Conservation (phyloP, 805 yeast genomes). For the Starmerella stellata region DNA sequence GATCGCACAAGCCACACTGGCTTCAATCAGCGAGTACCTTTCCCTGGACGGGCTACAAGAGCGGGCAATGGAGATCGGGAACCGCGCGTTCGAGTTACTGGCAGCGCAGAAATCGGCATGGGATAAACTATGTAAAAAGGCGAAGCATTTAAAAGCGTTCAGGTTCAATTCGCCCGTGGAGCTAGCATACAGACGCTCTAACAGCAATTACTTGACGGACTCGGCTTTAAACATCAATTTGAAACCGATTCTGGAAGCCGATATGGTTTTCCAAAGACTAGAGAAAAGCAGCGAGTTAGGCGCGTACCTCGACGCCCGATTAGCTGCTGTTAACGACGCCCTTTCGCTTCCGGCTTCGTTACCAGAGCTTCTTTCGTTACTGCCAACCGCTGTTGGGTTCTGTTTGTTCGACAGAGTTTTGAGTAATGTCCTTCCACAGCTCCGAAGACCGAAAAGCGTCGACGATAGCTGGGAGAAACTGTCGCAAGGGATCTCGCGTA, state of each 20-base stretch:
- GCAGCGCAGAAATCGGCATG: constrained; percentile 41
- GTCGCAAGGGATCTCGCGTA: constrained; percentile 21
- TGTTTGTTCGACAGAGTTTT: constrained; percentile 58
- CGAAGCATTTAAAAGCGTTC: constrained; percentile 33
- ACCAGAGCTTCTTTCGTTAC: constrained; percentile 22
- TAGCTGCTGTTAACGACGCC: constrained; percentile 48
- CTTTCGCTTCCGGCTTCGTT: constrained; percentile 31
- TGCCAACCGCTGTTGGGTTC: constrained; percentile 48
- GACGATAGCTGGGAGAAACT: constrained; percentile 66
- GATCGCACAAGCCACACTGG: constrained; percentile 52
- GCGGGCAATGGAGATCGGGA: constrained; percentile 36
- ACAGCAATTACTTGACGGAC: constrained; percentile 30
- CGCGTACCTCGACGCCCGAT: constrained; percentile 46
- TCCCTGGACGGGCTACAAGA: constrained; percentile 23
- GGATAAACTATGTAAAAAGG: constrained; percentile 31
- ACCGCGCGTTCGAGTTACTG: constrained; percentile 36
- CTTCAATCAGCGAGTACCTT: constrained; percentile 45
- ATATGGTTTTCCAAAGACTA: constrained; percentile 61
- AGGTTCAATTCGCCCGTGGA: constrained; percentile 80
- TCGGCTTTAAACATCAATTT: constrained; percentile 36
- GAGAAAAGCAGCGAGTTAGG: constrained; percentile 45
- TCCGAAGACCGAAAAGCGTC: constrained; percentile 41
- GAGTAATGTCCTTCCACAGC: constrained; percentile 39
- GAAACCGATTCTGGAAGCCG: constrained; percentile 63
- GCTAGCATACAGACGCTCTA: constrained; percentile 46